Evolutionary conservation across 805 yeast genomes (phyloP), one percentile per base, ranked within the genome.

Genomic region (Cephaloascus fragrans): DNA sequence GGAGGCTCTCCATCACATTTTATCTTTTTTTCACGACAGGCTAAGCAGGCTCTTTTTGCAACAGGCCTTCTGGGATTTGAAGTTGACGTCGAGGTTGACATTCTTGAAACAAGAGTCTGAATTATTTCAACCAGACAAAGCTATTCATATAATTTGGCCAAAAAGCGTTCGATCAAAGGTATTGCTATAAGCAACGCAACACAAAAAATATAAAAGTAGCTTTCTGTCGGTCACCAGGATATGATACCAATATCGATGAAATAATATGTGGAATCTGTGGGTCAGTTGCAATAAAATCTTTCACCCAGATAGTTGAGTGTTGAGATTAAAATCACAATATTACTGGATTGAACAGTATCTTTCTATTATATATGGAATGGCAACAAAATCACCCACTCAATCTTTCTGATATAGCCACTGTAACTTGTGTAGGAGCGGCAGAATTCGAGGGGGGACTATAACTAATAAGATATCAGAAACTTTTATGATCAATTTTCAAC

Each of bases 1-100:
- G 53, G 48, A 12, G 62, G 49, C 46, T 76, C 83, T 12, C 84
- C 84, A 46, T 78, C 83, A 54, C 85, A 78, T 46, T 76, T 78
- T 44, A 78, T 66, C 47, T 79, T 78, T 57, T 74, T 76, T 47
- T 75, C 81, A 32, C 85, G 71, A 43, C 85, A 78, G 3, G 76
- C 65, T 4, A 79, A 57, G 51, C 84, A 78, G 0, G 84, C 84
- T 36, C 79, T 60, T 41, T 72, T 63, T 0, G 83, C 80, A 2
- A 77, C 83, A 4, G 69, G 61, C 18, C 78, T 56, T 42, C 64
- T 62, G 6, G 28, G 12, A 23, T 6, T 8, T 12, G 28, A 23
- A 6, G 28, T 8, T 12, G 28, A 23, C 12, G 28, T 8, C 28
- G n/a, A 23, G 6, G 6, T 8, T 23, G 12, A 23, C 12, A 23